Conservation (phyloP, 1,284 basidiomycete species). For the Phlebopus sp. region DNA sequence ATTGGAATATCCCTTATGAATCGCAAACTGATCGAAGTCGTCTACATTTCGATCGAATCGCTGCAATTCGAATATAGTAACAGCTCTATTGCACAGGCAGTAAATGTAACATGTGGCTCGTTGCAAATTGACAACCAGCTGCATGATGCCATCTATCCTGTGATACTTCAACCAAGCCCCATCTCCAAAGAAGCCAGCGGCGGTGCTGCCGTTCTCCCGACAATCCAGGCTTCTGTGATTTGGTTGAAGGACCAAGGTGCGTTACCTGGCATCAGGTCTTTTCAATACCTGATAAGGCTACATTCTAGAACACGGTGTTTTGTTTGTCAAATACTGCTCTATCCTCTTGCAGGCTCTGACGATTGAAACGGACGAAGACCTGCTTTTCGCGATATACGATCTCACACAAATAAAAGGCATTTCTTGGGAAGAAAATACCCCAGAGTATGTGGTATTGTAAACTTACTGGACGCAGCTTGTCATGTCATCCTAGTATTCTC, state of each 20-base stretch:
- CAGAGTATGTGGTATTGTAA: conserved; percentile 57
- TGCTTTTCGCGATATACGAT: conserved; percentile 91
- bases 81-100: conserved; percentile 78
- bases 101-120: conserved; percentile 83
- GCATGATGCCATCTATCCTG: conserved; percentile 94
- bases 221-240: conserved; percentile 85
- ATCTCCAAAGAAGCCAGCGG: conserved; percentile 81
- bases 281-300: conserved; percentile 1
- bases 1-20: conserved; percentile 94
- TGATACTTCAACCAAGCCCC: conserved; percentile 93
- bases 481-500: conserved; percentile 56
- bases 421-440: conserved; percentile 76
- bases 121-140: conserved; percentile 98
- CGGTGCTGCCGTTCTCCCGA: conserved; percentile 79
- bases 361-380: conserved; percentile 95
- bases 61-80: conserved; percentile 87
- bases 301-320: conserved; percentile 82
- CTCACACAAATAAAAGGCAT: conserved; percentile 90
- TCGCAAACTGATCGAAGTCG: conserved; percentile 83
- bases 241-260: conserved; percentile 92
- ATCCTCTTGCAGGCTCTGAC: conserved; percentile 93
- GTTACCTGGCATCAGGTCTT: not conserved
- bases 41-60: conserved; percentile 82
- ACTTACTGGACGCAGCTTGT: not conserved
- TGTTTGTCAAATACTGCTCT: conserved; percentile 97